Base-by-base conservation (phyloP, 352 stramenopile species). In the Poterioochromonas sp. region DNA sequence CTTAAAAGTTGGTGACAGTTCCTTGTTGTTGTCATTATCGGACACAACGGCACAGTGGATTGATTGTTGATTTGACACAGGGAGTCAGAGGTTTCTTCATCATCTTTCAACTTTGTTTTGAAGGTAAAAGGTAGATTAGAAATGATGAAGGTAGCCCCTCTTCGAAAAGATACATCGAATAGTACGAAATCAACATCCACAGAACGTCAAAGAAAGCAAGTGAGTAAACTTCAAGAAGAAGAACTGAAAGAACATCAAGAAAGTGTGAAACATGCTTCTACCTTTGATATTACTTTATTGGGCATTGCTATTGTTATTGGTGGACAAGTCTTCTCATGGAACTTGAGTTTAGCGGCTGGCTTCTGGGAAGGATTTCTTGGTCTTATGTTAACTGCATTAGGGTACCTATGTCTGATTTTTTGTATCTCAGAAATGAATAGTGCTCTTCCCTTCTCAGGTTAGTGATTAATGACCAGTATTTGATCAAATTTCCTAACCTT, bases 261-360 rank as follows among this genome's bases (percentile, higher is more conserved):
- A 58, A 58, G 47, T 58, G 47, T 58, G 47, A 58, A 58, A 26
- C 26, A 58, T 58, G 47, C 47, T 26, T 26, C 15, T 26, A 26
- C 15, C 26, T 58, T 58, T 58, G 54, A 32, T 65, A 35, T 65
- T 65, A 29, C 5, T 65, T 15, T 65, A 5, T 5, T 32, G 12
- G 54, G 54, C 5, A 65, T 65, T 65, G 26, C 54, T 22, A 65
- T 65, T 35, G 54, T 65, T 11, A 65, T 65, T 65, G 54, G 54
- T 12, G 54, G 54, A 39, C 54, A 65, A 32, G 8, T 65, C 34
- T 65, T 65, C n/a, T 65, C 54, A 32, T 65, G 54, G 54, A 71
- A 58, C 26, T 58, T 71, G 5, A 29, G 62, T 15, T 44, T 71
- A 29, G 34, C 8, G 41, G 5, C 2, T 44, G 62, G 62, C 15